A percentile compares a stretch with the other conserved stretches of the same genome.
Evolutionary conservation across 257 asterid genomes (phyloP).

Genomic region (Coffea eugenioides): DNA sequence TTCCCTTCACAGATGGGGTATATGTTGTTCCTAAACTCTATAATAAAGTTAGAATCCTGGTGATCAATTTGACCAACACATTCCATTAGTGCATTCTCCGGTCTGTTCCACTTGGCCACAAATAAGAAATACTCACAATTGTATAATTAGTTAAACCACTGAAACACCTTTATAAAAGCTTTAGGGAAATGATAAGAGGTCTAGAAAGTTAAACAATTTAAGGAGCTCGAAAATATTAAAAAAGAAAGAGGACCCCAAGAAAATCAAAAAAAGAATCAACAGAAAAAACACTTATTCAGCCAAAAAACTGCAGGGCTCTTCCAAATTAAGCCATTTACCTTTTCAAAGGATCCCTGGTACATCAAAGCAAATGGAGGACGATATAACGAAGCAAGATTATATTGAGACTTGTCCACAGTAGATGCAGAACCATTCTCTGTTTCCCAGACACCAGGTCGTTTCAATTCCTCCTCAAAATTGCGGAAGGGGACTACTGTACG

Average conservation of each 20-base stretch:
- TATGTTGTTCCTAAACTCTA: not conserved
- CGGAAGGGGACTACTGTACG: constrained; percentile 89
- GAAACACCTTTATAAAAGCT: not conserved
- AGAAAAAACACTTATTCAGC: not conserved
- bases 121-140: not conserved
- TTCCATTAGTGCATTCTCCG: not conserved
- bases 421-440: constrained; percentile 65
- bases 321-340: constrained; percentile 44
- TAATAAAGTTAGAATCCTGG: not conserved
- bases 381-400: constrained; percentile 91
- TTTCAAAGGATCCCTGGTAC: constrained; percentile 88
- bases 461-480: constrained; percentile 94
- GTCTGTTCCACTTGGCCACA: not conserved
- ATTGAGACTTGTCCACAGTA: constrained; percentile 56
- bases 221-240: not conserved
- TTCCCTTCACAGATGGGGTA: not conserved
- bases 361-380: constrained; percentile 95
- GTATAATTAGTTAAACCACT: not conserved
- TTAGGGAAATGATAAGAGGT: not conserved
- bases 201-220: not conserved
- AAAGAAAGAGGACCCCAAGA: not conserved
- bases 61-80: not conserved
- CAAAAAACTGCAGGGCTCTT: constrained; percentile 1
- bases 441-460: constrained; percentile 83
- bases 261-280: not conserved